phyloP scores from a whole-genome alignment of 257 asterid genomes.

The Nicotiana undulata region DNA sequence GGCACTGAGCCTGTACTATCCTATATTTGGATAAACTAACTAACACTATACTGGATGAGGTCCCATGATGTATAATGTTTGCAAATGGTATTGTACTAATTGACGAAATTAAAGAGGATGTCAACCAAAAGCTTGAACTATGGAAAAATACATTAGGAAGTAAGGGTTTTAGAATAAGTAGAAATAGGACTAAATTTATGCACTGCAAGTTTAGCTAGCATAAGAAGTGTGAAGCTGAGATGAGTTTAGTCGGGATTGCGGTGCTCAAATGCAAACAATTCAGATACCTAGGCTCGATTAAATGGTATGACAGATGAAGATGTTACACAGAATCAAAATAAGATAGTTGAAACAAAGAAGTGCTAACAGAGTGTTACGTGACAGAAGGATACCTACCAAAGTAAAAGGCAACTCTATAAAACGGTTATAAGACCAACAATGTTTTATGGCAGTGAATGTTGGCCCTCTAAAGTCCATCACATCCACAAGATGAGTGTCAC shows the following conservation, averaged over 20 bases:
- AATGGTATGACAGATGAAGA: not conserved
- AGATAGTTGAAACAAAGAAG: not conserved
- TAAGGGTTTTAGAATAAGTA: not conserved
- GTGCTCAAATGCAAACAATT: not conserved
- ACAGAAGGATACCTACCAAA: not conserved
- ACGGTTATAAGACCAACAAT: not conserved
- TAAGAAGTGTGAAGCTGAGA: not conserved
- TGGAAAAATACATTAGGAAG: not conserved
- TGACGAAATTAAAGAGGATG: not conserved
- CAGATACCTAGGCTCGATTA: not conserved
- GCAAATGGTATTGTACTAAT: not conserved
- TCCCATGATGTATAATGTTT: not conserved
- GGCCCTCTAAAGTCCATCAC: not conserved
- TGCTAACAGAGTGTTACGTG: not conserved
- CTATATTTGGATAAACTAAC: not conserved
- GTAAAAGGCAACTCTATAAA: not conserved
- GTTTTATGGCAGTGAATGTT: not conserved
- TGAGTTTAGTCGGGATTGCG: not conserved
- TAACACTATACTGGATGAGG: not conserved
- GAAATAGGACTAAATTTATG: not conserved
- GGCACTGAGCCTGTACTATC: not conserved
- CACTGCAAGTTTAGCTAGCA: not conserved
- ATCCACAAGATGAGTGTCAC: not conserved
- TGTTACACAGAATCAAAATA: not conserved
- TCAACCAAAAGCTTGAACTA: conserved; percentile 2